A percentile compares a stretch with the other conserved stretches of the same genome.
These are phyloP conservation scores for Cordyceps militaris DNA, from an alignment of 2,329 filamentous ascomycete genomes.

Conservation along the genomic window DNA sequence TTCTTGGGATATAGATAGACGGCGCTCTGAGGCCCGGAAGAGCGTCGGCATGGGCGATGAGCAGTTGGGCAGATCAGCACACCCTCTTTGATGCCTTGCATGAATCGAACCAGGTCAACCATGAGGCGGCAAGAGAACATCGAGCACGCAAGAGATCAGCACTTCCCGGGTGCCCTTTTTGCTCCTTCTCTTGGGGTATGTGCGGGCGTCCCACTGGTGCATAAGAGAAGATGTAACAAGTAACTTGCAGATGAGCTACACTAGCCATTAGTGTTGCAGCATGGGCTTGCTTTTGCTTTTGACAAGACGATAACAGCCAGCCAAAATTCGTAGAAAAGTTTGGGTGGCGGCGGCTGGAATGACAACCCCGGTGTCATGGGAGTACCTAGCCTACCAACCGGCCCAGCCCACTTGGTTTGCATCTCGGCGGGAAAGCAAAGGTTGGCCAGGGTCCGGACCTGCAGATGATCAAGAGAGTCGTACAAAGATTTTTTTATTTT, in stretches of 20 bases:
- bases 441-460: background rate
- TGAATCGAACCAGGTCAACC: background rate
- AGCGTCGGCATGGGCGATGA: background rate
- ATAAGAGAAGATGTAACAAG: background rate
- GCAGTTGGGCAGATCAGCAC: background rate
- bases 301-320: background rate
- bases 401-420: background rate
- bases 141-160: background rate
- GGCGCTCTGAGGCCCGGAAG: no score
- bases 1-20: no score
- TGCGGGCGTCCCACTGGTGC: background rate
- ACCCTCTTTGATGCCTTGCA: conserved; percentile 4
- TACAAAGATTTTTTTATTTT: no score
- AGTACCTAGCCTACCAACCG: no score
- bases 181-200: background rate
- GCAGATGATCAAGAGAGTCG: no score
- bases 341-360: background rate
- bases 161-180: background rate
- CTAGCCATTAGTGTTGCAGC: conserved; percentile 1
- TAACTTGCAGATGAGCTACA: conserved; percentile 7
- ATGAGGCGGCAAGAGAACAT: background rate
- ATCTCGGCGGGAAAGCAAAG: background rate
- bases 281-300: no score
- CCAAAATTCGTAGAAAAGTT: no score
- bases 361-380: no score